Base-by-base conservation (phyloP, 1,284 basidiomycete species). In the Xerocomus nothofagi region DNA sequence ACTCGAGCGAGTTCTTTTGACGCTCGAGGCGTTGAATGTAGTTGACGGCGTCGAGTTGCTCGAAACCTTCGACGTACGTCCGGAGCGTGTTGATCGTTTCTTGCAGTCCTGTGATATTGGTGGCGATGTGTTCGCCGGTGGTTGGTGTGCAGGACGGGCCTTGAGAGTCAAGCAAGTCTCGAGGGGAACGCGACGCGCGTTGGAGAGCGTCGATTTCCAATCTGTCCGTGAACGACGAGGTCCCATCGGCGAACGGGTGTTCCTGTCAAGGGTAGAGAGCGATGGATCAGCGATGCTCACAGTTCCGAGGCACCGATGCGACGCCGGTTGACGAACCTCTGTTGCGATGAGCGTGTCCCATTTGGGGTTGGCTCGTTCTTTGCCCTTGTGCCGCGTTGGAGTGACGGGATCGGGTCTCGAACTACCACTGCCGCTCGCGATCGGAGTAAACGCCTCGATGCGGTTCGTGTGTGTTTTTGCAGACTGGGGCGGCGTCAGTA, bases 21-120 rank as follows among this genome's bases (percentile, higher is more conserved):
- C 72, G 65, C 51, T 77, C 72, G 29, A 80, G 62, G 49, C 70
- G 73, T 30, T 60, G 58, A 23, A 79, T 59, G 42, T 75, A 71
- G 6, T 65, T 59, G 33, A 44, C 42, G 12, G 54, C 47, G 34
- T 57, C 55, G 27, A 60, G 40, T 10, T 43, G 37, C 3, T 33
- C 26, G 2, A 64, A 20, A 1, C 17, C 17, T 4, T 53, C 33
- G 3, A 41, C 15, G 14, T 14, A 20, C 0, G 11, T 8, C 5
- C 18, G 21, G 2, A 61, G n/a, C 1, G 18, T 18, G 14, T 47
- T 8, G 3, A 51, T 17, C 0, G 30, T 10, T 0, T 47, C 27
- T n/a, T 31, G 43, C 2, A 63, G 21, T 4, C 4, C 36, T 6
- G 27, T 18, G 6, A 65, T 6, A 7, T 39, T 8, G 3, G 9